A percentile compares a stretch with the other conserved stretches of the same genome.
phyloP scores from a whole-genome alignment of 2,329 filamentous ascomycete species.

The Aspergillus carbonarius region DNA sequence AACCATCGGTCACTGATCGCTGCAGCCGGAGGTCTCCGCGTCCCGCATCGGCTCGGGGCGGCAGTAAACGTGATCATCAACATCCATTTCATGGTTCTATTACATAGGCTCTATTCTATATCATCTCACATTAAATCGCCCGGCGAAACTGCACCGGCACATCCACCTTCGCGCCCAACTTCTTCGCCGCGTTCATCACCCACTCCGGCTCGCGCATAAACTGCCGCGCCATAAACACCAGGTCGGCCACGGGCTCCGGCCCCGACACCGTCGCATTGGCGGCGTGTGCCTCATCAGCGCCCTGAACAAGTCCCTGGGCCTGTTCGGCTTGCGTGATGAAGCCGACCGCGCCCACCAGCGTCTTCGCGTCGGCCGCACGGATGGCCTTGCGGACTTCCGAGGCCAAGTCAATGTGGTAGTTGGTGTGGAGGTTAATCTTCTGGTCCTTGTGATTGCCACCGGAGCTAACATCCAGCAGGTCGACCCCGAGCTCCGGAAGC shows the following conservation, averaged over 20 bases:
- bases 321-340: constrained; percentile 55
- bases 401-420: constrained; percentile 54
- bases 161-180: constrained; percentile 49
- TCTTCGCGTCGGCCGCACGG: constrained; percentile 35
- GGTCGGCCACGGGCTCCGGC: constrained; percentile 43
- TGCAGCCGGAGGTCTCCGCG: neutral
- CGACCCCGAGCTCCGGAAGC: constrained; percentile 43
- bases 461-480: constrained; percentile 48
- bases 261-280: constrained; percentile 29
- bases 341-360: constrained; percentile 55
- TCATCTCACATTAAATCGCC: constrained; percentile 8
- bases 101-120: neutral
- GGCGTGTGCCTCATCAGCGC: constrained; percentile 28
- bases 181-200: constrained; percentile 53
- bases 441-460: constrained; percentile 49
- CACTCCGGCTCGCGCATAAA: constrained; percentile 58
- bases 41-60: neutral
- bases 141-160: constrained; percentile 50
- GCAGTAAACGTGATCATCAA: neutral
- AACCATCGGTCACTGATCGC: neutral
- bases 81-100: neutral
- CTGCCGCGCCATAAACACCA: constrained; percentile 53
- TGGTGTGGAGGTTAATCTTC: constrained; percentile 45
- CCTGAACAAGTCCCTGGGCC: constrained; percentile 48
- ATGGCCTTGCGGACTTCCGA: constrained; percentile 45